phyloP scores from a whole-genome alignment of 768 basidiomycete genomes.

The Ramaria sp. region DNA sequence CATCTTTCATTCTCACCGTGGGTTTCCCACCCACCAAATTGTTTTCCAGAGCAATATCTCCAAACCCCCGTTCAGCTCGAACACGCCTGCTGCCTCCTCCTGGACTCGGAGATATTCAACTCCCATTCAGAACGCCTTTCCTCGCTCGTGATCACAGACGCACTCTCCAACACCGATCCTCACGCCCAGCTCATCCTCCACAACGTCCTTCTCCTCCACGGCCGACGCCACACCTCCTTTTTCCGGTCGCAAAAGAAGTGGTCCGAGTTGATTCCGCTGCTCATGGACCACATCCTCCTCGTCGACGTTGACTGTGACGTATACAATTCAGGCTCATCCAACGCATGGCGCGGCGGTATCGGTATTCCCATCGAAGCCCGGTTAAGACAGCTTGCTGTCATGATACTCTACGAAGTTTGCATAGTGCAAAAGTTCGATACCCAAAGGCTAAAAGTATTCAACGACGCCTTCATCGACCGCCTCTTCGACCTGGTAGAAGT shows the following conservation, averaged over 20 bases:
- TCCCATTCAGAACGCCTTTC: conserved; percentile 76
- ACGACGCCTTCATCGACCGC: conserved; percentile 75
- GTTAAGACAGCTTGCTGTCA: conserved; percentile 57
- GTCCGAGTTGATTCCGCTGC: conserved; percentile 65
- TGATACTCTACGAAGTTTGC: conserved; percentile 85
- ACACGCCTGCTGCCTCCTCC: conserved; percentile 65
- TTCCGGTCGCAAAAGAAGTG: conserved; percentile 76
- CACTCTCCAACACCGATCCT: conserved; percentile 66
- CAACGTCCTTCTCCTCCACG: conserved; percentile 64
- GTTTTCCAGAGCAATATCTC: conserved; percentile 62
- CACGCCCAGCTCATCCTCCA: conserved; percentile 74
- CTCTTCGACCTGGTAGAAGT: conserved; percentile 91
- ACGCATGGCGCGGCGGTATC: conserved; percentile 16
- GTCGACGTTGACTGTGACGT: conserved; percentile 73
- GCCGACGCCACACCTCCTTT: conserved; percentile 55
- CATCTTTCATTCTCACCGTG: not conserved
- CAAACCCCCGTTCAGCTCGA: conserved; percentile 75
- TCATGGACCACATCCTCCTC: conserved; percentile 69
- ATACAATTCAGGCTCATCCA: conserved; percentile 39
- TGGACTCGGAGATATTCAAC: conserved; percentile 78
- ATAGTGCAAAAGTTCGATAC: conserved; percentile 72
- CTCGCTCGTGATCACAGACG: conserved; percentile 9
- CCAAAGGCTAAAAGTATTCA: conserved; percentile 72
- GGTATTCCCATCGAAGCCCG: conserved; percentile 75
- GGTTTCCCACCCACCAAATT: conserved; percentile 14